These are phyloP conservation scores for Kurtzmaniella quercitrusa DNA, from an alignment of 1,139 yeast species.

Conservation along the genomic window DNA sequence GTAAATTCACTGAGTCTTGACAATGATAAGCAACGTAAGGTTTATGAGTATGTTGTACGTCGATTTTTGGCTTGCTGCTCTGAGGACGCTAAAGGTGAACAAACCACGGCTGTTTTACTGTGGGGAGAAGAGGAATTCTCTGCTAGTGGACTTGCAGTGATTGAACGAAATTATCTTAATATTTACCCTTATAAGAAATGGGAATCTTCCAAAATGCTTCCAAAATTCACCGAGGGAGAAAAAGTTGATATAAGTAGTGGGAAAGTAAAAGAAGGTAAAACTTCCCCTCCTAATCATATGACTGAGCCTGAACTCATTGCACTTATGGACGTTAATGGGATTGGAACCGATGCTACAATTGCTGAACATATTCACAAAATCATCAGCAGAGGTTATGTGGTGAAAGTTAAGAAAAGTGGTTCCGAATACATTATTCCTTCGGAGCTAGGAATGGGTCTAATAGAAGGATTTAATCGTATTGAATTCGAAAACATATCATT, in stretches of 20 bases:
- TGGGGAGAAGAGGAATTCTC: constrained; percentile 78
- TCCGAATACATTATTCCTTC: constrained; percentile 65
- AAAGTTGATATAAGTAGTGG: constrained; percentile 49
- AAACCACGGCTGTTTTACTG: constrained; percentile 55
- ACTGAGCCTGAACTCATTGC: constrained; percentile 92
- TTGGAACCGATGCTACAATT: constrained; percentile 98
- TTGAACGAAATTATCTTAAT: constrained; percentile 73
- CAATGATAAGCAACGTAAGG: constrained; percentile 55
- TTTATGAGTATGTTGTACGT: constrained; percentile 83
- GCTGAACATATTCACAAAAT: constrained; percentile 95
- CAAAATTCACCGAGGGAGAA: constrained; percentile 59
- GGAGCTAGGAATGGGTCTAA: constrained; percentile 78
- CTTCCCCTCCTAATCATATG: constrained; percentile 75
- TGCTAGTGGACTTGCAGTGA: constrained; percentile 68
- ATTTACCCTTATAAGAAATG: constrained; percentile 77
- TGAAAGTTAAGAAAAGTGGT: constrained; percentile 36
- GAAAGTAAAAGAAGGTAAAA: constrained; percentile 66
- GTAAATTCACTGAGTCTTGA: constrained; percentile 31
- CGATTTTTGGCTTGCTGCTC: constrained; percentile 92
- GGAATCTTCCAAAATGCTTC: constrained; percentile 67
- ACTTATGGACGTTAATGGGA: constrained; percentile 94
- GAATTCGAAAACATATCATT: constrained; percentile 69
- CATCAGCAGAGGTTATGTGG: constrained; percentile 60
- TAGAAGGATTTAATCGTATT: constrained; percentile 81
- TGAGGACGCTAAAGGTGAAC: constrained; percentile 78